phyloP scores from a whole-genome alignment of 2,329 filamentous ascomycete species.

The Metarhizium anisopliae region DNA sequence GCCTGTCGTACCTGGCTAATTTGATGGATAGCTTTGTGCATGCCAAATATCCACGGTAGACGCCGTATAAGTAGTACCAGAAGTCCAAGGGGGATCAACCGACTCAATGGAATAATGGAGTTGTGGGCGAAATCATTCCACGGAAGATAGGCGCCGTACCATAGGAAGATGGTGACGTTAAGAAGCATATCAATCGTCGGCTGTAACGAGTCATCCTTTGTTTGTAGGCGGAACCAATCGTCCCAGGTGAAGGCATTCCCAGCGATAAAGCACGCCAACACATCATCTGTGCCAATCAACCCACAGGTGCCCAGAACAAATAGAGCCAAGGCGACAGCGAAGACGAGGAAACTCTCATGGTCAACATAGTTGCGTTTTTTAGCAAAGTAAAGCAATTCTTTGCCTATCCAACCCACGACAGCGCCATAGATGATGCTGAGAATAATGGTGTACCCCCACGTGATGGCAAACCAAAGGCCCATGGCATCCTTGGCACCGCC shows the following conservation, averaged over 20 bases:
- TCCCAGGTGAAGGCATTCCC: constrained; percentile 90
- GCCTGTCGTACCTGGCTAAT: constrained; percentile 68
- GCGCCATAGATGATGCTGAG: constrained; percentile 72
- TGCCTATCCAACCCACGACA: constrained; percentile 70
- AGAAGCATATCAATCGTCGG: constrained; percentile 92
- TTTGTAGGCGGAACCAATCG: constrained; percentile 88
- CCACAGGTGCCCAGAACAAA: constrained; percentile 85
- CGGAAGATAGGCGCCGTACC: constrained; percentile 79
- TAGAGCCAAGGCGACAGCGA: constrained; percentile 73
- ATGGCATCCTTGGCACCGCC: constrained; percentile 61
- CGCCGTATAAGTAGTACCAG: constrained; percentile 70
- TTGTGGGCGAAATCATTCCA: constrained; percentile 65
- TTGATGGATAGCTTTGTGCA: constrained; percentile 70
- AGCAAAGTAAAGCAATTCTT: constrained; percentile 75
- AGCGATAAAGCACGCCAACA: constrained; percentile 85
- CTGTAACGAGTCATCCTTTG: constrained; percentile 83
- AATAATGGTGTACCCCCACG: constrained; percentile 74
- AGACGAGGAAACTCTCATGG: constrained; percentile 78
- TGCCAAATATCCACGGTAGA: constrained; percentile 63
- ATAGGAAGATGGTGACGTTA: constrained; percentile 81
- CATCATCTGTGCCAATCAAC: constrained; percentile 80
- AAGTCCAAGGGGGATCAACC: constrained; percentile 64
- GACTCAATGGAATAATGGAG: constrained; percentile 60
- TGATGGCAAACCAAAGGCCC: constrained; percentile 76
- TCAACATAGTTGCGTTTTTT: constrained; percentile 76